Percentiles rank a stretch among this genome's conserved stretches.
These are phyloP conservation scores for Populus hybrid DNA, from an alignment of 441 rosid genomes.

Conservation along the genomic window DNA sequence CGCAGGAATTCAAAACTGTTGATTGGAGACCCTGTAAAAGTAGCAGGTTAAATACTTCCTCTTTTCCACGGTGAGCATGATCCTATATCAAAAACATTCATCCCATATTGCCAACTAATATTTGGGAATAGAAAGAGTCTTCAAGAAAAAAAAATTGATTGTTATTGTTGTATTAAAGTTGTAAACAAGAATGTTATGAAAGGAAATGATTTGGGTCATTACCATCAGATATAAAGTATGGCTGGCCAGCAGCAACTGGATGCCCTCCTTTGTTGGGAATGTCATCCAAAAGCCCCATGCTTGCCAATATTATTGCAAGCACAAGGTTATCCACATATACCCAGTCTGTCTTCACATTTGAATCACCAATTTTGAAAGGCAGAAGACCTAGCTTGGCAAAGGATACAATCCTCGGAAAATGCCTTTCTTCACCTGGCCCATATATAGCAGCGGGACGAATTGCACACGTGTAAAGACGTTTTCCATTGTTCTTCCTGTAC, in stretches of 20 bases:
- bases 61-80: neutral
- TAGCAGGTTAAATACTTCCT: neutral
- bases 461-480: conserved; percentile 71
- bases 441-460: conserved; percentile 94
- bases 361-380: conserved; percentile 60
- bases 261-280: conserved; percentile 62
- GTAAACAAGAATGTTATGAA: neutral
- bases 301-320: conserved; percentile 71
- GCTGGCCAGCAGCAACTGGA: conserved; percentile 88
- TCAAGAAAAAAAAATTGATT: neutral
- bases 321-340: conserved; percentile 77
- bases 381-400: conserved; percentile 68
- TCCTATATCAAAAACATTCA: neutral
- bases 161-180: neutral
- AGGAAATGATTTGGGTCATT: neutral
- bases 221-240: conserved; percentile 44
- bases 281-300: conserved; percentile 93
- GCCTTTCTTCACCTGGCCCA: conserved; percentile 96
- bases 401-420: conserved; percentile 79
- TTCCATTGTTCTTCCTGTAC: conserved; percentile 47
- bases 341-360: conserved; percentile 82
- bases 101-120: neutral
- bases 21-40: conserved; percentile 66
- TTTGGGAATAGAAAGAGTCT: neutral
- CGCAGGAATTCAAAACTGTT: conserved; percentile 82